Evolutionary conservation across 2,329 filamentous ascomycete genomes (phyloP).

Genomic region (Xylariomycetidae sp.): DNA sequence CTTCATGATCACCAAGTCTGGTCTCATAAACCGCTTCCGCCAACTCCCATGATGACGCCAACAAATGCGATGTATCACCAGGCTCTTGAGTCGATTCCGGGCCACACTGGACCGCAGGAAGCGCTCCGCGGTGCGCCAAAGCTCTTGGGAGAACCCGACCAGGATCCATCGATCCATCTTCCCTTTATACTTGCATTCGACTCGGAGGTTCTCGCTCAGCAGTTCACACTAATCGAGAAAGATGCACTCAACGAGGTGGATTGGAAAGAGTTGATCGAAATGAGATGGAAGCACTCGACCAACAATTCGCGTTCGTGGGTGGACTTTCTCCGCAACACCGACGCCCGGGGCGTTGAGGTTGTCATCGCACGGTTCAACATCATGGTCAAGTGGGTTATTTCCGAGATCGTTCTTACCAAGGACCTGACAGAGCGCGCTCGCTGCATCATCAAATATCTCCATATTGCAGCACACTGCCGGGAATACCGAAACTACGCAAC

Average conservation of each 20-base stretch:
- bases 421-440: slow-evolving; percentile 65
- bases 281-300: slow-evolving; percentile 70
- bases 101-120: slow-evolving; percentile 30
- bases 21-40: slow-evolving; percentile 39
- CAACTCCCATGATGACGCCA: slow-evolving; percentile 45
- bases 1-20: slow-evolving; percentile 36
- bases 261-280: slow-evolving; percentile 80
- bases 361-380: slow-evolving; percentile 84
- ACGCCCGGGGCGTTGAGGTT: slow-evolving; percentile 72
- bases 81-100: slow-evolving; percentile 23
- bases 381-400: slow-evolving; percentile 81
- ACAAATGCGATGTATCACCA: slow-evolving; percentile 32
- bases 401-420: slow-evolving; percentile 70
- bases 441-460: slow-evolving; percentile 75
- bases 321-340: slow-evolving; percentile 66
- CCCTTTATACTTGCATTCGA: slow-evolving; percentile 79
- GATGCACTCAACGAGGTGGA: slow-evolving; percentile 81
- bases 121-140: slow-evolving; percentile 30
- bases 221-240: slow-evolving; percentile 81
- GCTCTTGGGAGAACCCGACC: slow-evolving; percentile 19
- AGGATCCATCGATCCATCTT: slow-evolving; percentile 53
- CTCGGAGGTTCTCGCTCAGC: slow-evolving; percentile 71
- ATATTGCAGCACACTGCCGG: slow-evolving; percentile 71
- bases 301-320: slow-evolving; percentile 72
- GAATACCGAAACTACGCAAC: slow-evolving; percentile 78